Evolutionary conservation across 768 basidiomycete species (phyloP), one percentile per base, ranked within the genome.

Genomic region (Lentinula boryana): DNA sequence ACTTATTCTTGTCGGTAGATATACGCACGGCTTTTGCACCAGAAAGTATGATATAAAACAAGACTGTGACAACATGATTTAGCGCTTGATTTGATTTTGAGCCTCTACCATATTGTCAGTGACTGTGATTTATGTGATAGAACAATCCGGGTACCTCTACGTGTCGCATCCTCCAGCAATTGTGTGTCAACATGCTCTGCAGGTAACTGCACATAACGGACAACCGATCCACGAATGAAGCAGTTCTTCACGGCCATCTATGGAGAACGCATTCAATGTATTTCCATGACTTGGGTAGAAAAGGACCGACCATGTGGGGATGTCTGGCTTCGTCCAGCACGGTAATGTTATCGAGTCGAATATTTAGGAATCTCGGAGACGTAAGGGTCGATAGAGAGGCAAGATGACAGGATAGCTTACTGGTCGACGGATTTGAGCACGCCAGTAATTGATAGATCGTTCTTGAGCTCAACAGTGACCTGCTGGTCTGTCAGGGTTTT

Each of bases 221-320:
- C 95, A 13, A 98, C 97, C 16, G 94, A 96, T 64, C 97, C 97
- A 46, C 97, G 89, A 67, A 99, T 99, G 71, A 99, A 99, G 72
- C 95, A 97, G 73, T 98, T 98, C 78, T 95, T 96, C 46, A 99
- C 95, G 0, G 96, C 95, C 87, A 98, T 95, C 96, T 98, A 66
- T 48, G 44, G 33, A 50, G 32, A 15, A 32, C 36, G 36, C 13
- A 35, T 32, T 48, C 55, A 54, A 2, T 13, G 38, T 50, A 16
- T 60, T 49, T 12, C 36, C 33, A 32, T 35, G 21, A 18, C 31
- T 38, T 43, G 64, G 44, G 46, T 33, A 40, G 62, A 43, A 49
- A 16, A 40, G 31, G 64, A 27, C 83, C 64, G 62, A 92, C 96
- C 95, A 99, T 98, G 74, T 99, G 97, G 27, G 97, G 97, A 75